Evolutionary conservation across 331 rosid species (phyloP).

Genomic region (Ulmus americana): DNA sequence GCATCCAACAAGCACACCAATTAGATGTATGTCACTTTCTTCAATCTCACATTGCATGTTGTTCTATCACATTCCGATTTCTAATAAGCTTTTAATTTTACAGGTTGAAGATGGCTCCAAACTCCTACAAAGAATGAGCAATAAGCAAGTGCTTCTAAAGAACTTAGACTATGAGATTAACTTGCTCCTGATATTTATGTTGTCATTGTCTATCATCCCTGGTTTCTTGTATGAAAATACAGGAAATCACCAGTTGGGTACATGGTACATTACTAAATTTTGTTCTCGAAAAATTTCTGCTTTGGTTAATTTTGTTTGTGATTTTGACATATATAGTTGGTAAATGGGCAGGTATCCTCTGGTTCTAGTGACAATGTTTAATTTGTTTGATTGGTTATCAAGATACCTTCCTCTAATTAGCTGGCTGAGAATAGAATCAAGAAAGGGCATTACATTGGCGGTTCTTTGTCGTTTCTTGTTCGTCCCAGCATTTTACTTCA

Average conservation of each 20-base stretch:
- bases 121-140: conserved; percentile 38
- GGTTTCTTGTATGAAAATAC: conserved; percentile 77
- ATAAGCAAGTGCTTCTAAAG: conserved; percentile 36
- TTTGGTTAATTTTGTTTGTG: not conserved
- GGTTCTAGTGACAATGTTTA: conserved; percentile 56
- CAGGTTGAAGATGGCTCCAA: conserved; percentile 32
- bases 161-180: conserved; percentile 46
- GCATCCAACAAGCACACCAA: conserved; percentile 22
- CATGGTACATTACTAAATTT: conserved; percentile 35
- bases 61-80: no score
- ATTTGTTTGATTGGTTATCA: conserved; percentile 43
- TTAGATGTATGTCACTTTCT: conserved; percentile 29
- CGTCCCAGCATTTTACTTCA: conserved; percentile 65
- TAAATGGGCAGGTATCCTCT: conserved; percentile 53
- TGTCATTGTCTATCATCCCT: conserved; percentile 66
- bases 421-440: conserved; percentile 46
- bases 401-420: conserved; percentile 61
- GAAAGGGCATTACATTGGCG: conserved; percentile 50
- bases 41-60: not conserved
- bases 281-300: no score
- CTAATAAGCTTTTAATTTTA: no score
- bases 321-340: not conserved
- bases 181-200: conserved; percentile 46
- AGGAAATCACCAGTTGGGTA: conserved; percentile 54
- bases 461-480: conserved; percentile 42